Evolutionary conservation across 805 yeast species (phyloP).

Genomic region (Cyberlindnera petersonii): DNA sequence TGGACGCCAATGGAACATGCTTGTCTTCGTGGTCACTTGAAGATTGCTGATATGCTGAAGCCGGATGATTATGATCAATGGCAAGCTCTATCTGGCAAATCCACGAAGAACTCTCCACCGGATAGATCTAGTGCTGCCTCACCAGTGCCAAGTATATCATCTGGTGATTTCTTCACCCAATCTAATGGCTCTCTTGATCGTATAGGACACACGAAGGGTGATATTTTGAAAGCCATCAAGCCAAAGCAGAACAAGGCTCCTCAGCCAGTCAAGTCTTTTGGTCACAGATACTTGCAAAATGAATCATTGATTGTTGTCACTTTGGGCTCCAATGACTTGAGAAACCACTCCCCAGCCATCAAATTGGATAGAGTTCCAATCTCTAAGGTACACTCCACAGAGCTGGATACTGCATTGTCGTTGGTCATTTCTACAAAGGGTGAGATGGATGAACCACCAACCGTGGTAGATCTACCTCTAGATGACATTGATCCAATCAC

Average conservation of each 20-base stretch:
- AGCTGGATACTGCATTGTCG: constrained; percentile 83
- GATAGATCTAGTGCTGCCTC: constrained; percentile 13
- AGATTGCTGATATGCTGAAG: constrained; percentile 57
- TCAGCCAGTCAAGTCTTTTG: constrained; percentile 75
- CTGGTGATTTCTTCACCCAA: constrained; percentile 7
- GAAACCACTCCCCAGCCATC: constrained; percentile 56
- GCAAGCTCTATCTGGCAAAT: constrained; percentile 4
- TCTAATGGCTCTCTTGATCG: constrained; percentile 22
- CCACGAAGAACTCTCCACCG: constrained; percentile 7
- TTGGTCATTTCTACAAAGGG: constrained; percentile 48
- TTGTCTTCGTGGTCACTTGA: constrained; percentile 79
- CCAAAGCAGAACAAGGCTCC: constrained; percentile 19
- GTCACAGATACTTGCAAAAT: constrained; percentile 64
- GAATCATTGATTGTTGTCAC: constrained; percentile 78
- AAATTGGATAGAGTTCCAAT: constrained; percentile 71
- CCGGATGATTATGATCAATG: constrained; percentile 38
- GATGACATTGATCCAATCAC: constrained; percentile 75
- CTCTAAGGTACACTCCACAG: constrained; percentile 73
- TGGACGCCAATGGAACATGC: constrained; percentile 99
- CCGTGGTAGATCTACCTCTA: constrained; percentile 71
- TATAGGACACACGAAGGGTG: constrained; percentile 13
- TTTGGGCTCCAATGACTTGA: constrained; percentile 78
- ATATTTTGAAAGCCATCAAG: constrained; percentile 20
- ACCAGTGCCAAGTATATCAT: constrained; percentile 9
- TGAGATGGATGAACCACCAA: constrained; percentile 40